Conservation (phyloP, 78 protist species). For the Isochrysis galbana region DNA sequence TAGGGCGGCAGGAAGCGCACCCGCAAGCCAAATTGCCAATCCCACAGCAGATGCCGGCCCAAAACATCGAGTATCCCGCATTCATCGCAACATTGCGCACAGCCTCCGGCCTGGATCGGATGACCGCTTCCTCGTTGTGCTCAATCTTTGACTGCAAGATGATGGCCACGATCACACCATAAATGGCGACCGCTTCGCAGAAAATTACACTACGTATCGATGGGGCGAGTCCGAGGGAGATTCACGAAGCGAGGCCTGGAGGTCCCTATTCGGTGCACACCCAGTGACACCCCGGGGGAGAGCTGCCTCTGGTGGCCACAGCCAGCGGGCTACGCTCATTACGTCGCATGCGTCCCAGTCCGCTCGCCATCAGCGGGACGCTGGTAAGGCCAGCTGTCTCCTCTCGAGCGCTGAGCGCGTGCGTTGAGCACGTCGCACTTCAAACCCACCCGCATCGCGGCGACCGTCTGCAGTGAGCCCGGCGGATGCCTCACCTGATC, state of each 20-base stretch:
- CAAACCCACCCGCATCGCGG: neutral
- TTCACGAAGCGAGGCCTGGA: too few species aligned
- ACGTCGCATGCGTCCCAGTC: too few species aligned
- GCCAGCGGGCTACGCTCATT: too few species aligned
- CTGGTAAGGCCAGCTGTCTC: too few species aligned
- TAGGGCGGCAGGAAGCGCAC: too few species aligned
- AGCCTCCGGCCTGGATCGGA: neutral
- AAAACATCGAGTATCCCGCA: neutral
- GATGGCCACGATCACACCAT: slow-evolving; percentile 98
- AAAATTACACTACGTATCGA: slow-evolving; percentile 83
- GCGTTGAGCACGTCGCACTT: too few species aligned
- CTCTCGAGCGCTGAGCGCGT: too few species aligned
- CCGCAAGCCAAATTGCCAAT: neutral
- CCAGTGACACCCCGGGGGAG: too few species aligned
- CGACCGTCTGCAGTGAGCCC: neutral
- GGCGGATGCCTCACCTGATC: slow-evolving; percentile 72
- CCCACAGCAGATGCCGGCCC: neutral
- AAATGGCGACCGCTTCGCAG: slow-evolving; percentile 99
- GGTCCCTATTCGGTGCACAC: too few species aligned
- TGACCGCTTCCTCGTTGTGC: neutral
- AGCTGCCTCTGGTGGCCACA: too few species aligned
- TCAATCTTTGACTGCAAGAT: slow-evolving; percentile 64
- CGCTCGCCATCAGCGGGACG: too few species aligned
- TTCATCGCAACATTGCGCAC: neutral
- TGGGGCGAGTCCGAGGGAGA: too few species aligned